Percentiles rank a stretch among this genome's conserved stretches.
Conservation (phyloP, 2,329 filamentous ascomycete genomes). For the Mycogone perniciosa region DNA sequence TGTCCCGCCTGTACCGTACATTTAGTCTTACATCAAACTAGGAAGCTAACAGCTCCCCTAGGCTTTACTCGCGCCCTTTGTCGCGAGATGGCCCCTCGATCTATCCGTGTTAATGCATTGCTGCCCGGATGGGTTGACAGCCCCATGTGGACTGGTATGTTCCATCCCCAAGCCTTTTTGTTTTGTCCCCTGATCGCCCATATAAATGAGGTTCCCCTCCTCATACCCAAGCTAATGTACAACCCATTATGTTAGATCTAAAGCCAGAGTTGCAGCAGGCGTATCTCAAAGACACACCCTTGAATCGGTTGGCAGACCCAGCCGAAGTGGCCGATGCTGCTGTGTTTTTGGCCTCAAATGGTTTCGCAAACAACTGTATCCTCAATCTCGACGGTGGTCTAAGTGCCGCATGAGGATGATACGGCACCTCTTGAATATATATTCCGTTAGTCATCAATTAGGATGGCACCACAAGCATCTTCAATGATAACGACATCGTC, state of each 20-base stretch:
- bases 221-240: constrained; percentile 33
- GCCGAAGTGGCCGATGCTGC: constrained; percentile 78
- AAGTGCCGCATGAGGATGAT: constrained; percentile 51
- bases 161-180: constrained; percentile 14
- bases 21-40: constrained; percentile 11
- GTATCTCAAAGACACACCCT: constrained; percentile 51
- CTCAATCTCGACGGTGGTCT: constrained; percentile 81
- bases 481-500: constrained; percentile 46
- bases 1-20: constrained; percentile 4
- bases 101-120: constrained; percentile 72
- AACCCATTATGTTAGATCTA: constrained; percentile 28
- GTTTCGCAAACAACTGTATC: constrained; percentile 81
- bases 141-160: constrained; percentile 67
- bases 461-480: constrained; percentile 54
- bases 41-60: constrained; percentile 25
- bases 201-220: not conserved
- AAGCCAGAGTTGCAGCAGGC: constrained; percentile 32
- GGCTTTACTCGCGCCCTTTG: constrained; percentile 64
- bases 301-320: constrained; percentile 57
- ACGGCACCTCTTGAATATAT: constrained; percentile 2
- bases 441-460: constrained; percentile 58
- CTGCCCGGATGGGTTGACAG: constrained; percentile 79
- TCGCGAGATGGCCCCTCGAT: constrained; percentile 51
- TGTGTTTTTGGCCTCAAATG: constrained; percentile 67
- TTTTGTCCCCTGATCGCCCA: constrained; percentile 9